Conservation (phyloP, 208 protist genomes). For the Zelonia costaricensis region DNA sequence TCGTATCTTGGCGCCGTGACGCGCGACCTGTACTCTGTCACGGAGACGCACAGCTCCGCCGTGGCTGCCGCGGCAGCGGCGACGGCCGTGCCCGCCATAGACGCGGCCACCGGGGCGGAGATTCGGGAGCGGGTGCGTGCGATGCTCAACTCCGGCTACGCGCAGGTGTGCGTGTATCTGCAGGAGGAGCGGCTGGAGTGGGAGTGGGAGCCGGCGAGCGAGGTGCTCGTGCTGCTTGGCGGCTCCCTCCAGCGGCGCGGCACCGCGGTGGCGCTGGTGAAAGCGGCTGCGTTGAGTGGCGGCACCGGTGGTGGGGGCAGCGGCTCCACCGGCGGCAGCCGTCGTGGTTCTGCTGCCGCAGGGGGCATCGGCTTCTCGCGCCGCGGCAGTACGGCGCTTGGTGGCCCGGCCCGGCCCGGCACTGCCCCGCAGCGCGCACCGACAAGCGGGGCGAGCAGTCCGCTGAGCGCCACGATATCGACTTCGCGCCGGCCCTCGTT, state of each 20-base stretch:
- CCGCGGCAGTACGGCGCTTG: no score
- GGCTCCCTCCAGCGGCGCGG: constrained; percentile 36
- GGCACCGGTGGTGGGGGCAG: background rate
- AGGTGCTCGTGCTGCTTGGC: constrained; percentile 63
- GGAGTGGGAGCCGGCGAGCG: constrained; percentile 56
- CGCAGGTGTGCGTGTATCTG: constrained; percentile 28
- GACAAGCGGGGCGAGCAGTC: no score
- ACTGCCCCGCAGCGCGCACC: no score
- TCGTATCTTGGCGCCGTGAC: constrained; percentile 41
- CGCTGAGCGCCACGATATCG: no score
- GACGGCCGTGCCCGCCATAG: background rate
- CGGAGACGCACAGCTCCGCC: background rate
- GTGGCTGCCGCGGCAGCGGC: background rate
- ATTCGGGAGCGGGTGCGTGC: constrained; percentile 15
- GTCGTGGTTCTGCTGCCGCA: background rate
- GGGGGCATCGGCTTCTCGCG: no score
- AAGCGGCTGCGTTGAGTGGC: background rate
- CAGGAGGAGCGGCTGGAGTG: constrained; percentile 66
- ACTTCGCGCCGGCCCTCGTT: background rate
- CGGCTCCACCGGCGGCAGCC: background rate
- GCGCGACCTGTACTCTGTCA: constrained; percentile 8
- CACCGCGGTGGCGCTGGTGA: constrained; percentile 15
- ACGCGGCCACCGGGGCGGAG: background rate
- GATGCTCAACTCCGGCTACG: constrained; percentile 6
- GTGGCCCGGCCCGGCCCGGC: no score